Evolutionary conservation across 2,329 filamentous ascomycete species (phyloP).

Genomic region (Fulvia fulva): DNA sequence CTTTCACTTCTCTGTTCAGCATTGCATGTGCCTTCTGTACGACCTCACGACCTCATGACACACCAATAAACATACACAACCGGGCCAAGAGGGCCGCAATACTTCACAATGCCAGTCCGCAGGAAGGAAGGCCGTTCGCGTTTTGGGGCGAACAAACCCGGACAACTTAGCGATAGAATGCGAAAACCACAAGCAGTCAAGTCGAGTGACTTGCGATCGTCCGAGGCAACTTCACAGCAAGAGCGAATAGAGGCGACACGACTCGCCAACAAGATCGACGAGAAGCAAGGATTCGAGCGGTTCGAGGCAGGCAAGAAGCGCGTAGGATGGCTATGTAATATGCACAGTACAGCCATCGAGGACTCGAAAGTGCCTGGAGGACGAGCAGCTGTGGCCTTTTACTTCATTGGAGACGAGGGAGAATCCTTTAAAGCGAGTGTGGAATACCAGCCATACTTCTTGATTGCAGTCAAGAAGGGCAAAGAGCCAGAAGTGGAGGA

Average conservation of each 20-base stretch:
- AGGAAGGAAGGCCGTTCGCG: constrained; percentile 39
- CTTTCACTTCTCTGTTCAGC: not conserved
- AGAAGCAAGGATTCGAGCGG: constrained; percentile 86
- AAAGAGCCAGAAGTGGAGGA: constrained; percentile 93
- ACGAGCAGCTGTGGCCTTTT: constrained; percentile 88
- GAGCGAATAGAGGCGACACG: constrained; percentile 85
- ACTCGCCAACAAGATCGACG: constrained; percentile 85
- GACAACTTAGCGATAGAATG: constrained; percentile 31
- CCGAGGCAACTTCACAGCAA: constrained; percentile 84
- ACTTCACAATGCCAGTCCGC: constrained; percentile 42
- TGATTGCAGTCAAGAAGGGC: constrained; percentile 83
- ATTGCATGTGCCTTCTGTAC: not conserved
- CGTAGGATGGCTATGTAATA: constrained; percentile 91
- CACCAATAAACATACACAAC: not conserved
- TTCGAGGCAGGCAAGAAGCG: constrained; percentile 85
- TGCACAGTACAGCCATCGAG: constrained; percentile 82
- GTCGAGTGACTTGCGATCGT: constrained; percentile 65
- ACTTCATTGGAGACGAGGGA: constrained; percentile 88
- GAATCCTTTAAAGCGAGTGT: constrained; percentile 93
- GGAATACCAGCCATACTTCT: constrained; percentile 94
- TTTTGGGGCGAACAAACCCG: constrained; percentile 34
- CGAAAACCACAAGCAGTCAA: constrained; percentile 72
- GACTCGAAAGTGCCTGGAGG: constrained; percentile 81
- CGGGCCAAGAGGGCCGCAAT: constrained; percentile 11
- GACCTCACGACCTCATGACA: constrained; percentile 5